phyloP scores from a whole-genome alignment of 306 rosid species.

The Trichosanthes cucumerina region DNA sequence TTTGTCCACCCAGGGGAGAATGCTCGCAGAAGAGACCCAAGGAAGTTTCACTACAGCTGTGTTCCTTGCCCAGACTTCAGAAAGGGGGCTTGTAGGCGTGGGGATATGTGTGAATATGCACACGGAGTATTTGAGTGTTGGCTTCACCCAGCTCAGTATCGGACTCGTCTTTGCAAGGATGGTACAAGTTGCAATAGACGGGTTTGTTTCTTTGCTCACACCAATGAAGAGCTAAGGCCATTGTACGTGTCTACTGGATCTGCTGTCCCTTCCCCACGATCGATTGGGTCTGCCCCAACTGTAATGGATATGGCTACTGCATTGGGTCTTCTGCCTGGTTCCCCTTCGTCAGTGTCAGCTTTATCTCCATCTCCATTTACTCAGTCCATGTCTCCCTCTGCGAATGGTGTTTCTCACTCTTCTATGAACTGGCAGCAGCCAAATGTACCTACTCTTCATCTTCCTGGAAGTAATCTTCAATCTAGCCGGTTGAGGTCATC shows the following conservation, averaged over 20 bases:
- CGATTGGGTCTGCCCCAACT: conserved; percentile 49
- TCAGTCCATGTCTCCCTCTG: conserved; percentile 73
- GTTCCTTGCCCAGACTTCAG: conserved; percentile 92
- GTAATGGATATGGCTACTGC: conserved; percentile 98
- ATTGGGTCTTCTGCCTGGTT: conserved; percentile 65
- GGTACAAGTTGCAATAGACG: conserved; percentile 69
- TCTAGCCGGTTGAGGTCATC: conserved; percentile 85
- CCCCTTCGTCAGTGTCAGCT: conserved; percentile 64
- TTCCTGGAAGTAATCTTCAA: conserved; percentile 73
- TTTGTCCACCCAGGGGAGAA: conserved; percentile 96
- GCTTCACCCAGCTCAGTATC: conserved; percentile 93
- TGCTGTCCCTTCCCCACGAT: conserved; percentile 71
- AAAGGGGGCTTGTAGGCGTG: conserved; percentile 82
- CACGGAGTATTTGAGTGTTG: conserved; percentile 95
- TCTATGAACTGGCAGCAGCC: conserved; percentile 63
- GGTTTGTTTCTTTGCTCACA: conserved; percentile 83
- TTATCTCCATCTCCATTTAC: conserved; percentile 69
- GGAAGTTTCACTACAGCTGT: conserved; percentile 86
- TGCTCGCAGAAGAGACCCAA: conserved; percentile 85
- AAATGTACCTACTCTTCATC: conserved; percentile 77
- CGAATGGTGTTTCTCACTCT: conserved; percentile 43
- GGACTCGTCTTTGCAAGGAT: conserved; percentile 88
- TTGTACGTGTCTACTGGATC: conserved; percentile 78
- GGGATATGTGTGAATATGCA: conserved; percentile 93
- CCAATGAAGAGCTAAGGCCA: conserved; percentile 67